Conservation (phyloP, 2,329 filamentous ascomycete genomes). For the Colletotrichum sidae region DNA sequence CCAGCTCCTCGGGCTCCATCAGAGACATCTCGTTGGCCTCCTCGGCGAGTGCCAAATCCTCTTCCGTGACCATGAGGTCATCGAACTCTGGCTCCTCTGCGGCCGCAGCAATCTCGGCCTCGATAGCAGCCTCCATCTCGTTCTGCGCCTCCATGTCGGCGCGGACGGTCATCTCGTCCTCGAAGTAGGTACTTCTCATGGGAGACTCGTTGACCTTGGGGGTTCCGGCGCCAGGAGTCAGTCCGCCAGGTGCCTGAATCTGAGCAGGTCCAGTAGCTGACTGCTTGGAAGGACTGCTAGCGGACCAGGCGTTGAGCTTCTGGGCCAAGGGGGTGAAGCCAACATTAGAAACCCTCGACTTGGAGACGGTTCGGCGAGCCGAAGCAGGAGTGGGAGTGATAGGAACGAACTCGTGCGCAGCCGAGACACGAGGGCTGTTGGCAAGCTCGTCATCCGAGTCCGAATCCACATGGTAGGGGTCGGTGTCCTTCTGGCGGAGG, state of each 20-base stretch:
- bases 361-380: constrained; percentile 43
- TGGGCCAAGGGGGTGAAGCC: constrained; percentile 74
- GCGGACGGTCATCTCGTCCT: constrained; percentile 68
- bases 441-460: constrained; percentile 68
- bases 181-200: constrained; percentile 65
- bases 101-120: constrained; percentile 45
- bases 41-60: constrained; percentile 67
- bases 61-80: constrained; percentile 61
- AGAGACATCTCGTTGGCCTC: constrained; percentile 72
- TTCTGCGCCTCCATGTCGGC: constrained; percentile 47
- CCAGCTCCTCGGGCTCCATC: constrained; percentile 56
- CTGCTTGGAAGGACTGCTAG: constrained; percentile 61
- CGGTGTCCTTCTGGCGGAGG: constrained; percentile 61
- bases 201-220: constrained; percentile 50
- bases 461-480: constrained; percentile 57
- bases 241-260: neutral
- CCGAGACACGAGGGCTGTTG: constrained; percentile 41
- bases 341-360: constrained; percentile 48
- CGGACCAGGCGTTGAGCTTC: constrained; percentile 72
- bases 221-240: constrained; percentile 22
- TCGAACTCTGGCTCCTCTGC: constrained; percentile 52
- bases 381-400: constrained; percentile 55
- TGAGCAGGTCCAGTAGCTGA: constrained; percentile 1
- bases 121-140: constrained; percentile 49
- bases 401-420: constrained; percentile 44